Evolutionary conservation across 2,329 filamentous ascomycete genomes (phyloP).

Genomic region (Aspergillus sp.): DNA sequence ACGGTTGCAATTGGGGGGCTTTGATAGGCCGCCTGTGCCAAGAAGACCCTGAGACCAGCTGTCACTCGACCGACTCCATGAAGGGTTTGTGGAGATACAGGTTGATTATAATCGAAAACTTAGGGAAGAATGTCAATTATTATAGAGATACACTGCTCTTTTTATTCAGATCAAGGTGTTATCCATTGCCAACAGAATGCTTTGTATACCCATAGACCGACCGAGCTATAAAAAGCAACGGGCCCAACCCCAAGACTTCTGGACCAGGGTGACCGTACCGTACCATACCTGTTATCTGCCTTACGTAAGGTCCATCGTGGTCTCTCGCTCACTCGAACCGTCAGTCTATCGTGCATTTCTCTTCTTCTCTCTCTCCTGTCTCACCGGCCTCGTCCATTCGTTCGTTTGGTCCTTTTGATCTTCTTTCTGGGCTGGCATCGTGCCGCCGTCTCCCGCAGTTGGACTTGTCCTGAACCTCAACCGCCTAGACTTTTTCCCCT

Average conservation of each 20-base stretch:
- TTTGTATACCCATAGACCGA: background rate
- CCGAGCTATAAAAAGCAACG: constrained; percentile 11
- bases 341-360: background rate
- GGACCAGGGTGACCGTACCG: background rate
- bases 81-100: no score
- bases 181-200: no score
- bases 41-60: background rate
- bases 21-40: constrained; percentile 1
- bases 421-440: background rate
- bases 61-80: no score
- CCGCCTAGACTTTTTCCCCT: constrained; percentile 4
- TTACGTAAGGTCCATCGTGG: background rate
- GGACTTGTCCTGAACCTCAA: background rate
- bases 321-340: background rate
- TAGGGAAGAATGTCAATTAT: no score
- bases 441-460: background rate
- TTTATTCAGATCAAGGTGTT: no score
- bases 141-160: no score
- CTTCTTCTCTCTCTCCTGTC: background rate
- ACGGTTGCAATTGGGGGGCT: background rate
- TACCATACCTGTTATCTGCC: no score
- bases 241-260: constrained; percentile 4
- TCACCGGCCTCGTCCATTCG: background rate
- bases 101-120: no score
- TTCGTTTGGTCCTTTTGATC: background rate